Base-by-base conservation (phyloP, 495 filamentous ascomycete genomes). In the Aspergillus egyptiacus region DNA sequence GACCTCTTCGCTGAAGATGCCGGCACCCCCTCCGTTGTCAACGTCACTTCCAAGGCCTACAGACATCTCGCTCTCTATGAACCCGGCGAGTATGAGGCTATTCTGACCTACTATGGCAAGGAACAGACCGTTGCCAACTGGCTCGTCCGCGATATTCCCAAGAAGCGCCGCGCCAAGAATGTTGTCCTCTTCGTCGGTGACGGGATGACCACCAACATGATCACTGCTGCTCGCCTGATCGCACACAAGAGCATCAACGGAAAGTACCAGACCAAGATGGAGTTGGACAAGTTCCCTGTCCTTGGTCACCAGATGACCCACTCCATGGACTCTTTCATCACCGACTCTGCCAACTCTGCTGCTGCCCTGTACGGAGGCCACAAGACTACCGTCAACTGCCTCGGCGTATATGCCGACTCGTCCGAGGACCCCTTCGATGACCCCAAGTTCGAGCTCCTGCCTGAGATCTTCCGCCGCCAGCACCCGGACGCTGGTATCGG, bases 161-260 rank as follows among this genome's bases (percentile, higher is more conserved):
- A 71, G 4, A 69, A 71, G 62, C 80, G 84, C 59, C 83, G 78
- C 66, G 79, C 84, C 2, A 88, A 88, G 79, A 89, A 89, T 55
- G 77, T 88, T 48, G 76, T 89, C 43, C 73, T 89, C 39, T 88
- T 88, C 67, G 81, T 89, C 43, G 85, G 84, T 62, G 83, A 86
- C 50, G 83, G 85, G 44, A 89, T 89, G 85, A 87, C 84, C 3
- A 87, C 83, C 24, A 87, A 86, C 65, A 88, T 88, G 84, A 77
- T 79, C 54, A 79, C 73, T 13, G 83, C 83, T 36, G 84, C 84
- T n/a, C 80, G 85, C 27, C 68, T 88, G 41, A 80, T 89, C 32
- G 85, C 74, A 4, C 85, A 89, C 67, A 82, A 84, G 71, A 78
- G 73, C 34, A 73, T 87, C 72, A 88, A 89, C 50, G 85, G 85